phyloP scores from a whole-genome alignment of 2,329 filamentous ascomycete genomes.

The Nothopassalora personata region DNA sequence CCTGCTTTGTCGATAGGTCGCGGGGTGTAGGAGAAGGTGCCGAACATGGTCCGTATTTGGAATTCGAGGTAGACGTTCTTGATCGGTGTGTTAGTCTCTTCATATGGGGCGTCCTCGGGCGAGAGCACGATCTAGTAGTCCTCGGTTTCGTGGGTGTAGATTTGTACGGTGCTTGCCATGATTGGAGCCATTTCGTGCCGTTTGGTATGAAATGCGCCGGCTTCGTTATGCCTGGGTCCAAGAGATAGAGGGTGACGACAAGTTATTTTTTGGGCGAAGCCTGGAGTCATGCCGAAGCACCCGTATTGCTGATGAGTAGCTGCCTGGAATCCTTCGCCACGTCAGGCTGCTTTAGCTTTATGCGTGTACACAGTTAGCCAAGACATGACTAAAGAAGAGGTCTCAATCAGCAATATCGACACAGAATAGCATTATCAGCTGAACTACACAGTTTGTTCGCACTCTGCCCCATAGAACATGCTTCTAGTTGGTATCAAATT shows the following conservation, averaged over 20 bases:
- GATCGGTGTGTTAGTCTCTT: background rate
- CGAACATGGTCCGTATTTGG: background rate
- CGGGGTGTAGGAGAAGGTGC: background rate
- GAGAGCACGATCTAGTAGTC: background rate
- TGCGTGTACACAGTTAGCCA: too few species aligned
- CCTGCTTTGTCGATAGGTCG: background rate
- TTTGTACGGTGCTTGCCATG: background rate
- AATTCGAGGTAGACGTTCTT: background rate
- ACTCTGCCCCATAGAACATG: background rate
- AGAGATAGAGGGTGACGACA: too few species aligned
- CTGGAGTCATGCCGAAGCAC: too few species aligned
- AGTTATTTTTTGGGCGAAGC: too few species aligned
- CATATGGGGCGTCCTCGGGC: background rate
- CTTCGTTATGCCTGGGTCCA: too few species aligned
- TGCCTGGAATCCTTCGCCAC: background rate
- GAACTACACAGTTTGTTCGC: background rate
- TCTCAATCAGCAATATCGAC: background rate
- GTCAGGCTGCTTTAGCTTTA: background rate
- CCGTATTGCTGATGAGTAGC: background rate
- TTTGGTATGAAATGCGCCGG: background rate
- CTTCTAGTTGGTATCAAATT: constrained; percentile 14
- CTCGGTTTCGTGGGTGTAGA: background rate
- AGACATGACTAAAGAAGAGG: background rate
- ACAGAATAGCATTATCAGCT: background rate
- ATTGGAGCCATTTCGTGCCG: background rate